Percentiles rank a stretch among this genome's conserved stretches.
These are phyloP conservation scores for Porogramme epimiltina DNA, from an alignment of 1,284 basidiomycete genomes.

Conservation along the genomic window DNA sequence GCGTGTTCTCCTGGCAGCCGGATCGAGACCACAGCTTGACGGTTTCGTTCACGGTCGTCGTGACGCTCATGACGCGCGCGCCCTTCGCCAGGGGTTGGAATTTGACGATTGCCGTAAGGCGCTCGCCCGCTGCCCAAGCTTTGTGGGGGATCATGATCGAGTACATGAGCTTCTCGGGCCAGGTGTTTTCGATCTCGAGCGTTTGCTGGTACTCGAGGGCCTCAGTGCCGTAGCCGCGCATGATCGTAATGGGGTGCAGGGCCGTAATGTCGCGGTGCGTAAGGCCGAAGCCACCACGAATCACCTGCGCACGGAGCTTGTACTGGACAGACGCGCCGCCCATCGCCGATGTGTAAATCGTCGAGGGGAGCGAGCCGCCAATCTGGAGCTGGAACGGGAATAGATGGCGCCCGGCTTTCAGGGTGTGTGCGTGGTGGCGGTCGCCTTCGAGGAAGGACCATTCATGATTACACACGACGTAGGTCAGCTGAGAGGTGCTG, in stretches of 20 bases:
- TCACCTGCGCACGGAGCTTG: slow-evolving; percentile 83
- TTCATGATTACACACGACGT: slow-evolving; percentile 78
- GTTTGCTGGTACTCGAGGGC: slow-evolving; percentile 95
- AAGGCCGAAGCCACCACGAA: slow-evolving; percentile 67
- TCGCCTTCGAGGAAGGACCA: slow-evolving; percentile 88
- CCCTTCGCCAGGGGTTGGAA: slow-evolving; percentile 89
- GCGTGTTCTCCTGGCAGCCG: slow-evolving; percentile 61
- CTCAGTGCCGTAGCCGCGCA: slow-evolving; percentile 77
- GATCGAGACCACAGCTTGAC: slow-evolving; percentile 63
- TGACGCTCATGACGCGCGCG: slow-evolving; percentile 67
- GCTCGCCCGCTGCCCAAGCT: slow-evolving; percentile 90
- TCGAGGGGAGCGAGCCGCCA: slow-evolving; percentile 82
- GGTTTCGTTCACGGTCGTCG: slow-evolving; percentile 76
- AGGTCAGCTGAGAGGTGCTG: slow-evolving; percentile 54
- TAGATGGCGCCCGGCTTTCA: slow-evolving; percentile 85
- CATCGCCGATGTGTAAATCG: slow-evolving; percentile 57
- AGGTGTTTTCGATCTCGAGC: slow-evolving; percentile 92
- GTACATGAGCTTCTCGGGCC: slow-evolving; percentile 96
- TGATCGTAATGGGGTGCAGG: slow-evolving; percentile 61
- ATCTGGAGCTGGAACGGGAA: slow-evolving; percentile 89
- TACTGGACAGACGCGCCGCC: slow-evolving; percentile 76
- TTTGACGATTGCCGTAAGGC: slow-evolving; percentile 80
- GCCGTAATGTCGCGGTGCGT: slow-evolving; percentile 65
- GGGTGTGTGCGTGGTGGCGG: slow-evolving; percentile 78
- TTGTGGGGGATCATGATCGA: slow-evolving; percentile 85